Evolutionary conservation across 306 rosid genomes (phyloP).

Genomic region (Fragaria ananassa): DNA sequence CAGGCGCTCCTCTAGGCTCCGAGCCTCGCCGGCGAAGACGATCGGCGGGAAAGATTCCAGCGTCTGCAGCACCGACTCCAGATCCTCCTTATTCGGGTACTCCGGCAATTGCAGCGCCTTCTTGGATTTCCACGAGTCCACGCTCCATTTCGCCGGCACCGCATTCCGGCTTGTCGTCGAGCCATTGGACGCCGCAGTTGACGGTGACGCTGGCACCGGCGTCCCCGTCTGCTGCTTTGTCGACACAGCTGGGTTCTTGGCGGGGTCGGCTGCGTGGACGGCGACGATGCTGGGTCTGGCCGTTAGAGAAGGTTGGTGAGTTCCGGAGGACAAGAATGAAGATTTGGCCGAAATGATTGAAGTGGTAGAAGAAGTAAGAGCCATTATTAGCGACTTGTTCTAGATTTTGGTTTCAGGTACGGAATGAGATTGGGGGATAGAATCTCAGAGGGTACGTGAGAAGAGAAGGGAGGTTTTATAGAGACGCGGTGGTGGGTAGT

Average conservation of each 20-base stretch:
- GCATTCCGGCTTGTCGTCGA: slow-evolving; percentile 27
- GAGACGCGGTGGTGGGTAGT: slow-evolving; percentile 9
- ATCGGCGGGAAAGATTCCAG: slow-evolving; percentile 89
- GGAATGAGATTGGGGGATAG: background rate
- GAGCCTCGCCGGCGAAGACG: slow-evolving; percentile 93
- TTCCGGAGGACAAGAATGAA: slow-evolving; percentile 33
- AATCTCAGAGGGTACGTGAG: slow-evolving; percentile 7
- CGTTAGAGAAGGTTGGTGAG: slow-evolving; percentile 37
- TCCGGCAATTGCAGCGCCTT: slow-evolving; percentile 88
- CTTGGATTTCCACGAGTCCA: slow-evolving; percentile 77
- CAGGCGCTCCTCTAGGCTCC: slow-evolving; percentile 70
- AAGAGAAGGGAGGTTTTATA: slow-evolving; percentile 11
- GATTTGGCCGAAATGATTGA: slow-evolving; percentile 49
- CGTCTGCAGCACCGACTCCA: slow-evolving; percentile 66
- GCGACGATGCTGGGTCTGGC: slow-evolving; percentile 39
- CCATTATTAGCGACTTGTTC: slow-evolving; percentile 30
- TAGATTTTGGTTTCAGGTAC: background rate
- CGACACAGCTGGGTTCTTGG: slow-evolving; percentile 65
- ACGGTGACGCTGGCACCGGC: slow-evolving; percentile 1
- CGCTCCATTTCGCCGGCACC: slow-evolving; percentile 48
- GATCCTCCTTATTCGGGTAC: slow-evolving; percentile 68
- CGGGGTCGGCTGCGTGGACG: slow-evolving; percentile 85
- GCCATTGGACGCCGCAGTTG: background rate
- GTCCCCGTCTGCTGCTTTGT: slow-evolving; percentile 23
- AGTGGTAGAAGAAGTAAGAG: slow-evolving; percentile 34